Base-by-base conservation (phyloP, 495 filamentous ascomycete species). In the Xylaria intraflava region DNA sequence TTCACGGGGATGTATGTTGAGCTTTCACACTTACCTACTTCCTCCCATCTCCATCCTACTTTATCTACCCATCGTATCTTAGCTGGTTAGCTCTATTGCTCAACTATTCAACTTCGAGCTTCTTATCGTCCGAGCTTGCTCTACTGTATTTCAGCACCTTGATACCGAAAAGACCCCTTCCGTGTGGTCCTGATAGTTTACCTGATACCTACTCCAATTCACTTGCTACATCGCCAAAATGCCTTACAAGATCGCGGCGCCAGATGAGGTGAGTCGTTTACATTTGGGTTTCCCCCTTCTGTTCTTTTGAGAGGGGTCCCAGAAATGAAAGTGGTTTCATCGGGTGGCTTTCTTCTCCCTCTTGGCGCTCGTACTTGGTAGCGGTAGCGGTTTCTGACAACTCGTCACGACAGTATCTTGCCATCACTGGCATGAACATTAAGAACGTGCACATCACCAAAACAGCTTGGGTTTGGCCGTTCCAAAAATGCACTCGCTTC, bases 351-450 rank as follows among this genome's bases (percentile, higher is more conserved):
- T 33, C 31, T 33, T 12, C 31, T 29, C 31, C 11, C 14, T 33
- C 11, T 33, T 11, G 10, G 4, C 31, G 14, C n/a, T n/a, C n/a
- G n/a, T n/a, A n/a, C n/a, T n/a, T n/a, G n/a, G n/a, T n/a, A n/a
- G n/a, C n/a, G n/a, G n/a, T n/a, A 24, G 17, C 20, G 26, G 27
- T 31, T 38, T 70, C 78, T 53, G n/a, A 53, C 23, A 6, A 17
- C 6, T n/a, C 10, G 16, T 10, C 3, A 23, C 2, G 3, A 53
- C 23, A 53, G 60, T 90, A 90, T 73, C 84, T 91, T 67, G 86
- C 86, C 77, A 81, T 92, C 59, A 92, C 88, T 46, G 88, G 88
- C 69, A 83, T 81, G 62, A 79, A 83, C 51, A 78, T 93, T 53
- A 72, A 79, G 9, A 81, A 77, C 62, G 79, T 93, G 51, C 78